phyloP scores from a whole-genome alignment of 345 rosid species.

The Theobroma cacao region DNA sequence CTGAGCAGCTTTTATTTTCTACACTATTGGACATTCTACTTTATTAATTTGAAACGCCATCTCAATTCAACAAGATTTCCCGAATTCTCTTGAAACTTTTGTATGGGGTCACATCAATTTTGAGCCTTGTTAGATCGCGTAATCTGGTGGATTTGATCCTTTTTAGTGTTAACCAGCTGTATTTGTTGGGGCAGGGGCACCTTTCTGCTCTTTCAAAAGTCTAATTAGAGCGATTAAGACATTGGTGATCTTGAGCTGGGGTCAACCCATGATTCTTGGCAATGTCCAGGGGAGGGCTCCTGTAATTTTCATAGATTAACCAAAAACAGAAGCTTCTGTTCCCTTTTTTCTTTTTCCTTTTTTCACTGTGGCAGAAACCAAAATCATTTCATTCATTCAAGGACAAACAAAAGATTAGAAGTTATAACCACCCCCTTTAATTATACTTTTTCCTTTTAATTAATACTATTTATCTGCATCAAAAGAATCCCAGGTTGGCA shows the following conservation, averaged over 20 bases:
- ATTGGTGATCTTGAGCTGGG: conserved; percentile 31
- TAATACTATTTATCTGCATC: conserved; percentile 18
- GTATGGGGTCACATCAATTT: conserved; percentile 25
- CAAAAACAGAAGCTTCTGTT: conserved; percentile 38
- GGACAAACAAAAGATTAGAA: conserved; percentile 23
- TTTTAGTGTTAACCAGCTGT: conserved; percentile 80
- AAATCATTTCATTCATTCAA: conserved; percentile 22
- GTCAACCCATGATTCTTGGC: conserved; percentile 42
- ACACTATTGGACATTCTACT: conserved; percentile 4
- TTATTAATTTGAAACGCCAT: conserved; percentile 1
- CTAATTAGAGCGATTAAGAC: conserved; percentile 55
- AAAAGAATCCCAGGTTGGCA: conserved; percentile 66
- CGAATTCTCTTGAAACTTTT: conserved; percentile 4
- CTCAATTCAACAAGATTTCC: conserved; percentile 1
- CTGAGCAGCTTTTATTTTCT: not conserved
- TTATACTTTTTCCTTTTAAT: not conserved
- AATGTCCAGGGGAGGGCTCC: conserved; percentile 7
- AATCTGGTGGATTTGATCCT: conserved; percentile 50
- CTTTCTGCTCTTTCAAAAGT: conserved; percentile 24
- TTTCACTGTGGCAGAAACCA: conserved; percentile 19
- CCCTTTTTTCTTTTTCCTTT: not conserved
- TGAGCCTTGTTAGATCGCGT: conserved; percentile 32
- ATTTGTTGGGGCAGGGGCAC: conserved; percentile 30
- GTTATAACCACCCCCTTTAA: conserved; percentile 30
- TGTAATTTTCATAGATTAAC: conserved; percentile 32